phyloP scores from a whole-genome alignment of 2,329 filamentous ascomycete genomes.

The Reticulascus tulasneorum region DNA sequence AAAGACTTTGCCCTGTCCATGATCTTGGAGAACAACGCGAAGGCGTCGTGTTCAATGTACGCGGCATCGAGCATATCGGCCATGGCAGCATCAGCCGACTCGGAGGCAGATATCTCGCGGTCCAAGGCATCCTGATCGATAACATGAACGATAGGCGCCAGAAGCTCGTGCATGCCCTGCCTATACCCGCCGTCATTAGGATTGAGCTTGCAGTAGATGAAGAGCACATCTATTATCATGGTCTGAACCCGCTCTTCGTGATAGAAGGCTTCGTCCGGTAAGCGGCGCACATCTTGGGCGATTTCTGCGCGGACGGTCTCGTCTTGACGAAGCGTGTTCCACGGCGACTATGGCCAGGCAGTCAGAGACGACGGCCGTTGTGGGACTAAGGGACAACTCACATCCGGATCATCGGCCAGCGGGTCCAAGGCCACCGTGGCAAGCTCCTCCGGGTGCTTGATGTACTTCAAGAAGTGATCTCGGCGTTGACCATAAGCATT shows the following conservation, averaged over 20 bases:
- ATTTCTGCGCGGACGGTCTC: constrained; percentile 84
- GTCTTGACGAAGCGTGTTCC: constrained; percentile 82
- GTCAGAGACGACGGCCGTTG: background rate
- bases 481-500: constrained; percentile 69
- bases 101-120: constrained; percentile 26
- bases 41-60: constrained; percentile 87
- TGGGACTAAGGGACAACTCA: constrained; percentile 31
- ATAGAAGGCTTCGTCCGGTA: constrained; percentile 90
- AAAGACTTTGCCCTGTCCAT: constrained; percentile 87
- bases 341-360: constrained; percentile 71
- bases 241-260: constrained; percentile 73
- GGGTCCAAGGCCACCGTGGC: constrained; percentile 71
- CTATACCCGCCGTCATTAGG: constrained; percentile 82
- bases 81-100: constrained; percentile 48
- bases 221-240: constrained; percentile 83
- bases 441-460: constrained; percentile 79
- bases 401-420: constrained; percentile 71
- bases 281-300: constrained; percentile 86
- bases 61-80: constrained; percentile 63
- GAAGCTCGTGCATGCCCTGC: constrained; percentile 97
- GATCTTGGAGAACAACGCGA: constrained; percentile 75
- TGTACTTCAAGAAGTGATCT: constrained; percentile 73
- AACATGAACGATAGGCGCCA: constrained; percentile 85
- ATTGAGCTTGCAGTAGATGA: constrained; percentile 92
- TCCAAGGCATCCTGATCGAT: constrained; percentile 78